These are phyloP conservation scores for Pholiota conissans DNA, from an alignment of 768 basidiomycete species.

Conservation along the genomic window DNA sequence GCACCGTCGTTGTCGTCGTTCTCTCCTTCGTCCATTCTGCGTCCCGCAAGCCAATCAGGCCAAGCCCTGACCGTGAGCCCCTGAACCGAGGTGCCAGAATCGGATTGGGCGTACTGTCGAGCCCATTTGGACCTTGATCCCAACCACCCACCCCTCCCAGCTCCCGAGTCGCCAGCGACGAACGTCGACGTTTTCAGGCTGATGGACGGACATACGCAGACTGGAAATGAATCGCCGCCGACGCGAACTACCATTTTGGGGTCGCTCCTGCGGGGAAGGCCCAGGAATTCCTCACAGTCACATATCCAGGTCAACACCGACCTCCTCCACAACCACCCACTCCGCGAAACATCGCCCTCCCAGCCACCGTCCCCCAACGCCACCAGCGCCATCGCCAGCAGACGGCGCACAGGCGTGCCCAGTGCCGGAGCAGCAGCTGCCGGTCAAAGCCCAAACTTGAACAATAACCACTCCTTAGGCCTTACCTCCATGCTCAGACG, in stretches of 20 bases:
- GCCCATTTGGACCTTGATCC: conserved; percentile 6
- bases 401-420: conserved; percentile 36
- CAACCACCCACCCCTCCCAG: not conserved
- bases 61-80: not conserved
- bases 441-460: conserved; percentile 18
- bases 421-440: conserved; percentile 28
- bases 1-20: not conserved
- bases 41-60: not conserved
- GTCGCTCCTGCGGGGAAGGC: conserved; percentile 69
- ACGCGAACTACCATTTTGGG: conserved; percentile 68
- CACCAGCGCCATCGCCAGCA: conserved; percentile 17
- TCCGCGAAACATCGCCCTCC: conserved; percentile 37
- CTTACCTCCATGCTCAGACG: conserved; percentile 66
- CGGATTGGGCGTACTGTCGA: not conserved
- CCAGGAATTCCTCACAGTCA: conserved; percentile 66
- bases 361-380: conserved; percentile 35
- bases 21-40: not conserved
- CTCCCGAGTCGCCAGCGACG: conserved; percentile 6
- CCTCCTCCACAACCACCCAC: conserved; percentile 25
- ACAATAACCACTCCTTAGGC: conserved; percentile 34
- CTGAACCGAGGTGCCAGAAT: not conserved
- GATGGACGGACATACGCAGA: conserved; percentile 32
- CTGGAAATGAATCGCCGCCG: conserved; percentile 42
- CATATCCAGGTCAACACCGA: conserved; percentile 43
- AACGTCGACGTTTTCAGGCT: conserved; percentile 13